Evolutionary conservation across 306 rosid species (phyloP), one percentile per base, ranked within the genome.

Genomic region (Arachis hypogaea): DNA sequence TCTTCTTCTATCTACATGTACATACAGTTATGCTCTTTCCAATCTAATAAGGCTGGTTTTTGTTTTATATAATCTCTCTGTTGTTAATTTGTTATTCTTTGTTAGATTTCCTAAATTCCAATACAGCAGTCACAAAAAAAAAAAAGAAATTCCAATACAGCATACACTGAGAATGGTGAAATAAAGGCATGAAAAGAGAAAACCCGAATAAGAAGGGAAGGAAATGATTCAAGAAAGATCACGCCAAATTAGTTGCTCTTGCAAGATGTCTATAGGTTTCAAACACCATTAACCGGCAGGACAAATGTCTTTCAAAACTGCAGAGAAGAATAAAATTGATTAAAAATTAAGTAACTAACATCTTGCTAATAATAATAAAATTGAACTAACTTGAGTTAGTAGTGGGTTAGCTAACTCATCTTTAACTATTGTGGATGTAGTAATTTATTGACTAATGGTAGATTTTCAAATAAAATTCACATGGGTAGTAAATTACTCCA

Each of bases 261-360:
- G 49, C 49, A 8, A 14, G 3, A 30, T 14, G 47, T 63, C 8
- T 40, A 33, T n/a, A 11, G 41, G 44, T 7, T 33, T 22, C 38
- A 12, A 11, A 60, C 40, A 62, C 76, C 71, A 70, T 77, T 75
- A 86, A 61, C 57, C 63, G 45, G 76, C 81, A 0, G 92, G 92
- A 59, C 81, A 79, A 45, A 88, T 73, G 54, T 82, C 93, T 72
- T 88, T 87, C 84, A 86, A 67, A 67, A 65, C 90, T 86, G 90
- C 82, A 71, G 66, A 8, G 63, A 51, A 62, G 36, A 69, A 55
- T 3, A 45, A 11, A 45, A 52, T 30, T 40, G 18, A 38, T 83
- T 51, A 71, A 33, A 44, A 30, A 18, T 29, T 36, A 68, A 28
- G 2, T 59, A 33, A 33, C 2, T 33, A 33, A 46, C 3, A 50